A percentile compares a stretch with the other conserved stretches of the same genome.
These are phyloP conservation scores for Sporopachydermia cereana DNA, from an alignment of 1,139 yeast species.

Conservation along the genomic window DNA sequence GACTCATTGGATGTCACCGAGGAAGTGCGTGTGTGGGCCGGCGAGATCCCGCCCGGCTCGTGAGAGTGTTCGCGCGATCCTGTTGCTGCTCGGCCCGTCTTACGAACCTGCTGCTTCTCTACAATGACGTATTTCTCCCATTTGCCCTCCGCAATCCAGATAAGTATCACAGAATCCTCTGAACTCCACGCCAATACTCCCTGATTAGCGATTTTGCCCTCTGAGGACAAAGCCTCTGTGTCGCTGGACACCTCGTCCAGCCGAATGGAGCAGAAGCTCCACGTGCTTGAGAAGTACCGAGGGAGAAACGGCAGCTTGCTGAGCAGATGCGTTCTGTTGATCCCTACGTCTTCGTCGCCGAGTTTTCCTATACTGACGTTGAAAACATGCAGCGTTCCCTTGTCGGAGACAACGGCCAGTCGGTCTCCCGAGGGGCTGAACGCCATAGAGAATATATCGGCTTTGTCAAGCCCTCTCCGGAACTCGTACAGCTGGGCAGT, in stretches of 20 bases:
- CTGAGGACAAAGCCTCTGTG: slow-evolving; percentile 21
- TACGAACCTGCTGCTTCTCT: slow-evolving; percentile 27
- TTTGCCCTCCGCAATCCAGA: slow-evolving; percentile 61
- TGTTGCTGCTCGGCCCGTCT: slow-evolving; percentile 2
- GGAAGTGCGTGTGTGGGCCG: slow-evolving; percentile 13
- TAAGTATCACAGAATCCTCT: slow-evolving; percentile 49
- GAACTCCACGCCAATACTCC: slow-evolving; percentile 77
- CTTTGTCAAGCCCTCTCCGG: slow-evolving; percentile 80
- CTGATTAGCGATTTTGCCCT: slow-evolving; percentile 12
- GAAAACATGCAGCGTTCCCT: slow-evolving; percentile 78
- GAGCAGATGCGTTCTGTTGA: slow-evolving; percentile 54
- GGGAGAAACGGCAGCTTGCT: slow-evolving; percentile 61
- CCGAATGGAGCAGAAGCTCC: slow-evolving; percentile 82
- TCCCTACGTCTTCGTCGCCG: slow-evolving; percentile 7
- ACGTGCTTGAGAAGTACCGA: slow-evolving; percentile 68
- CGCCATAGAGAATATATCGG: slow-evolving; percentile 69
- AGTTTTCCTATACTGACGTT: slow-evolving; percentile 27
- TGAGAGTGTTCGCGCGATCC: background rate
- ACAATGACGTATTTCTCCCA: slow-evolving; percentile 81
- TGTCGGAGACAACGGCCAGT: slow-evolving; percentile 80
- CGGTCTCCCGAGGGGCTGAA: slow-evolving; percentile 67
- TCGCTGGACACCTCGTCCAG: slow-evolving; percentile 30
- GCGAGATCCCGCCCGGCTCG: slow-evolving; percentile 11
- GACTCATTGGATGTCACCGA: slow-evolving; percentile 11
- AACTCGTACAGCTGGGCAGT: slow-evolving; percentile 73